Base-by-base conservation (phyloP, 2,329 filamentous ascomycete species). In the Camillea tinctor region DNA sequence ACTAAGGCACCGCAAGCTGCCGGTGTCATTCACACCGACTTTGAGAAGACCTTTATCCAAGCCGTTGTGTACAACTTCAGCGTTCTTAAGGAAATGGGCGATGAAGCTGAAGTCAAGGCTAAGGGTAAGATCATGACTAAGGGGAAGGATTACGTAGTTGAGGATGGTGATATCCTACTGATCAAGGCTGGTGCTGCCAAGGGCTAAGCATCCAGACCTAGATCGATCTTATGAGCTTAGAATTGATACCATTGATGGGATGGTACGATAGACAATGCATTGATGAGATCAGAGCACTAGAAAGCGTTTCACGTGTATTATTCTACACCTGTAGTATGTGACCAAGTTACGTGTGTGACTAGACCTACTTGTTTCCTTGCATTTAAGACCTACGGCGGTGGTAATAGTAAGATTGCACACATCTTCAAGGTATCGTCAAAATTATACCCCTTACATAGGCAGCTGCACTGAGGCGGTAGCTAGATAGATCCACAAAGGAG, bases 31-130 rank as follows among this genome's bases (percentile, higher is more conserved):
- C 95, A 99, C 80, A 92, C 89, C 68, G 95, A 99, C 76, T 98
- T 99, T 68, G 95, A 99, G 79, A 99, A 99, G 88, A 99, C 96
- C 0, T 99, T 99, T 75, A 99, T 99, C 71, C 96, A 99, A 80
- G 90, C 84, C 64, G 85, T 99, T 65, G 93, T 97, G 26, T 98
- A 96, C 81, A 98, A 97, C 81, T 99, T 87, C 79, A 82, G 75
- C 23, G 79, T 84, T 1, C 81, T 99, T 57, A 92, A 89, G 80
- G 95, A 98, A 78, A 81, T 91, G 54, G 94, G 94, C 56, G 92
- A 96, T 66, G 95, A 99, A 81, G 82, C 87, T 22, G 86, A 90
- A 68, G 91, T 97, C 68, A 96, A 93, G 83, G 86, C 94, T 23
- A 94, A 94, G 78, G 95, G 95, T 71, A 99, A 99, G 83, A 78